Conservation (phyloP, 148 eudicot species). For the Tetragonia tetragonoides region DNA sequence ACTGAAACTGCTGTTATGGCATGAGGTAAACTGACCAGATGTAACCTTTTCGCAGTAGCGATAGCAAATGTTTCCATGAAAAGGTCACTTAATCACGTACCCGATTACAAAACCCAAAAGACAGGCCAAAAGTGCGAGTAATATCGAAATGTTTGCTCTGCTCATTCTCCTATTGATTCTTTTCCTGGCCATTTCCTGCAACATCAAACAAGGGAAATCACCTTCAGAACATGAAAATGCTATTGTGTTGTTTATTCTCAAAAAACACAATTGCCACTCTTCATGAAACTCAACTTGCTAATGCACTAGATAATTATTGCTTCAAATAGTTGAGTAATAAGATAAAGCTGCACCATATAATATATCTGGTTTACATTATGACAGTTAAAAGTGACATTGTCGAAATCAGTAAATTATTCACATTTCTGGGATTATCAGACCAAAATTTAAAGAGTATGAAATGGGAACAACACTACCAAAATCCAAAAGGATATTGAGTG, state of each 20-base stretch:
- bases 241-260: not conserved
- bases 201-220: not conserved
- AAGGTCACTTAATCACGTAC: slow-evolving; percentile 26
- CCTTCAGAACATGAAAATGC: not conserved
- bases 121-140: slow-evolving; percentile 19
- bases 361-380: too few species aligned
- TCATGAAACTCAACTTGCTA: not conserved
- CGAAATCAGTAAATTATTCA: not conserved
- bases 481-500: not conserved
- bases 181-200: slow-evolving; percentile 28
- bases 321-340: not conserved
- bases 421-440: not conserved
- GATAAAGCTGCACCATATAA: too few species aligned
- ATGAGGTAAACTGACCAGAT: not conserved
- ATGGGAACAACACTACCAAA: not conserved
- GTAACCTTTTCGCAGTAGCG: not conserved
- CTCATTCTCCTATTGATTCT: slow-evolving; percentile 6
- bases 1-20: not conserved
- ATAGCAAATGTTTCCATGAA: not conserved
- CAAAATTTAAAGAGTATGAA: not conserved
- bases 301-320: not conserved
- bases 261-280: too few species aligned
- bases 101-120: slow-evolving; percentile 28
- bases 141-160: not conserved
- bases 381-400: too few species aligned